Base-by-base conservation (phyloP, 495 filamentous ascomycete genomes). In the Antarctomyces pellizariae region DNA sequence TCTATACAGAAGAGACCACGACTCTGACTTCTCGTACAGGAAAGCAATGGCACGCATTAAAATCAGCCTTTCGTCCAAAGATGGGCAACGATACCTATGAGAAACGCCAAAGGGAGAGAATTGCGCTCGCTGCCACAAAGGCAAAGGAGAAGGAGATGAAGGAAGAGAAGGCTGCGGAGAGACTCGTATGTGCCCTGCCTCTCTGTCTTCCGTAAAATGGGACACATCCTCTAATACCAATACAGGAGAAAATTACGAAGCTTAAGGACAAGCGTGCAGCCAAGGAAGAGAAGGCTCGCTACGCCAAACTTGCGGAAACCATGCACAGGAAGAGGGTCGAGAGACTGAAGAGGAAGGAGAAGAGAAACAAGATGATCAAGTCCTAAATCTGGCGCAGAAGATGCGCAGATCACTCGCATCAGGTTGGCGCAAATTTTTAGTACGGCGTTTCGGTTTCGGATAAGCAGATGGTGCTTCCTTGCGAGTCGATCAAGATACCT, bases 271-370 rank as follows among this genome's bases (percentile, higher is more conserved):
- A 69, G 46, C 60, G 78, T 23, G 75, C 67, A 13, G 68, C 64
- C 4, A 92, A 91, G 60, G 82, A 75, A 41, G 86, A 97, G 57
- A 86, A 80, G 52, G 79, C 74, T 35, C 63, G 89, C 20, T 95
- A 77, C 45, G 79, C 82, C 52, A 82, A 79, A 56, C 67, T 97
- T 69, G 86, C 77, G 16, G 75, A 84, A 51, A 93, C 80, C 56
- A 95, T 97, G 86, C 86, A 95, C 47, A 66, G 57, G 46, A 93
- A 92, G 60, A 58, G 82, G 36, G 71, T 97, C 13, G 86, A 97
- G 52, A 64, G 86, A 34, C 42, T 91, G 48, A 91, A 76, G 69
- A 62, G 82, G 45, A 69, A 78, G 46, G 86, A 95, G 61, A 95
- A 93, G 67, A 67, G 86, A 47, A 99, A 95, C 51, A 95, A 93